These are phyloP conservation scores for Macrolepiota dolichaula DNA, from an alignment of 768 basidiomycete genomes.

Conservation along the genomic window DNA sequence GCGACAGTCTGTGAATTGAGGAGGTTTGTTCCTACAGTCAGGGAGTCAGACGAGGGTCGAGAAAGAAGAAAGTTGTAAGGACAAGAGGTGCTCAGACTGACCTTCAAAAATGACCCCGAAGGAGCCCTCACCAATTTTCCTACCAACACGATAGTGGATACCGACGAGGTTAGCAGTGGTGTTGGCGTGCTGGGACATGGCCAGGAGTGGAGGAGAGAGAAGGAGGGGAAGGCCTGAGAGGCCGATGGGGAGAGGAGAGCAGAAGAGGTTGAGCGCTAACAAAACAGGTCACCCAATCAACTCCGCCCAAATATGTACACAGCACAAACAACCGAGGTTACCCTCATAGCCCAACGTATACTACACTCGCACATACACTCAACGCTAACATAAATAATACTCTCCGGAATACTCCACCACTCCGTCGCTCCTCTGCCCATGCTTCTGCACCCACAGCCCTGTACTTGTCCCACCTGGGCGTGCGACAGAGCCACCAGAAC, in stretches of 20 bases:
- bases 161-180: slow-evolving; percentile 82
- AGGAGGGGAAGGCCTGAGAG: slow-evolving; percentile 22
- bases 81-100: slow-evolving; percentile 22
- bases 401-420: slow-evolving; percentile 17
- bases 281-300: slow-evolving; percentile 23
- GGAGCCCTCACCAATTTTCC: slow-evolving; percentile 98
- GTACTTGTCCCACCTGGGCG: slow-evolving; percentile 41
- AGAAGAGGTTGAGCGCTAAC: slow-evolving; percentile 11
- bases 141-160: slow-evolving; percentile 95
- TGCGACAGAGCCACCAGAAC: slow-evolving; percentile 50
- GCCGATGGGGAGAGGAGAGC: slow-evolving; percentile 20
- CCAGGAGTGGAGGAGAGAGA: slow-evolving; percentile 38
- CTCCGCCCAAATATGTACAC: slow-evolving; percentile 25
- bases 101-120: slow-evolving; percentile 97
- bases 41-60: background rate
- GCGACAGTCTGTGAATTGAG: slow-evolving; percentile 98
- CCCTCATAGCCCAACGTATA: background rate
- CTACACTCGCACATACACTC: background rate
- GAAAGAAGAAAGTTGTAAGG: background rate
- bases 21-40: slow-evolving; percentile 80
- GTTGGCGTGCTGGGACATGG: slow-evolving; percentile 55
- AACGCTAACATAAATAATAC: slow-evolving; percentile 15
- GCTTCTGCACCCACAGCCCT: slow-evolving; percentile 34
- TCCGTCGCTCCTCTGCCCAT: slow-evolving; percentile 29
- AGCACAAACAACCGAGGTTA: slow-evolving; percentile 7